These are phyloP conservation scores for Lasiosphaeria hispida DNA, from an alignment of 495 filamentous ascomycete species.

Conservation along the genomic window DNA sequence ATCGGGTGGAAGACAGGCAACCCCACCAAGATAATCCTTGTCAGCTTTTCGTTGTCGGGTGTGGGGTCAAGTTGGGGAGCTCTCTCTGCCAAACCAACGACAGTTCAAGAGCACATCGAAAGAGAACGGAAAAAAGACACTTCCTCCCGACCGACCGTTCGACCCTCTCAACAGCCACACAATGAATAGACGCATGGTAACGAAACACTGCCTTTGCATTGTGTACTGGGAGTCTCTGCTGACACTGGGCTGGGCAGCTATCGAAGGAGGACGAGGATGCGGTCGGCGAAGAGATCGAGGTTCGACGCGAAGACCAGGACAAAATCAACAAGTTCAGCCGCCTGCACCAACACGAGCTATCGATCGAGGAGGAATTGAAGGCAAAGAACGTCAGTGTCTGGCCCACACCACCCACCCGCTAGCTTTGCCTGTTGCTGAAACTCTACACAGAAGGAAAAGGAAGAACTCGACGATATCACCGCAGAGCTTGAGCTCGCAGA, in stretches of 20 bases:
- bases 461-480: conserved; percentile 90
- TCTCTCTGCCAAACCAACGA: conserved; percentile 13
- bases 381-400: conserved; percentile 65
- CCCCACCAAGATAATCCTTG: conserved; percentile 20
- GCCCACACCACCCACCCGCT: background rate
- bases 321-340: conserved; percentile 98
- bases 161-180: background rate
- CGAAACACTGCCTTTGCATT: background rate
- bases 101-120: background rate
- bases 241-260: conserved; percentile 54
- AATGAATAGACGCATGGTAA: conserved; percentile 41
- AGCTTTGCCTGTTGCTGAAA: conserved; percentile 18
- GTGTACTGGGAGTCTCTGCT: conserved; percentile 5
- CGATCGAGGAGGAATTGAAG: conserved; percentile 78
- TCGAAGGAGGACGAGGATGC: conserved; percentile 85
- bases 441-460: conserved; percentile 85
- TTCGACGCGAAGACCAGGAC: conserved; percentile 94
- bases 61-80: conserved; percentile 3
- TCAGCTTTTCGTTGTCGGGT: background rate
- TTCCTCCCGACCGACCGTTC: background rate
- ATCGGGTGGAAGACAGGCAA: conserved; percentile 16
- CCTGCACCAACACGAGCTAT: conserved; percentile 79
- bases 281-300: conserved; percentile 77
- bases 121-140: background rate
- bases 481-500: conserved; percentile 91